Evolutionary conservation across 768 basidiomycete genomes (phyloP).

Genomic region (Lentinula detonsa): DNA sequence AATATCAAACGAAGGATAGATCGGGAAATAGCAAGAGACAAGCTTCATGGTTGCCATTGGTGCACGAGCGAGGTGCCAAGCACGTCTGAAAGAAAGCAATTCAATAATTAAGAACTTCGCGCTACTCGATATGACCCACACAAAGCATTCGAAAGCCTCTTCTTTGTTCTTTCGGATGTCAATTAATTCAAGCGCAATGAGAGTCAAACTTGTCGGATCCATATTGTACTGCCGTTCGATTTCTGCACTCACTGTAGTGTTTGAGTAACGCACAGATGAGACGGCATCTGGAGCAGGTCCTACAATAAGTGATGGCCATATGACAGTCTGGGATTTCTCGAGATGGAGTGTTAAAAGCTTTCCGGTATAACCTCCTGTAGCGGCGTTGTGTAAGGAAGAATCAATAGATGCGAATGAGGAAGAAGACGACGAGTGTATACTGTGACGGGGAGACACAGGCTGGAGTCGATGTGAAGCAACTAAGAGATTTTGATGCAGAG

Average conservation of each 20-base stretch:
- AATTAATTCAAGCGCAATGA: constrained; percentile 63
- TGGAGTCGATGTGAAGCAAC: constrained; percentile 37
- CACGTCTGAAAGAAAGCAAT: constrained; percentile 43
- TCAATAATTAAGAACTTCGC: constrained; percentile 2
- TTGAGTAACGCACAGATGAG: constrained; percentile 32
- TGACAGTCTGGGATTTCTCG: constrained; percentile 73
- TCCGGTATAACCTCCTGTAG: constrained; percentile 33
- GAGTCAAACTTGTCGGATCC: constrained; percentile 77
- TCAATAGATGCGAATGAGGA: constrained; percentile 81
- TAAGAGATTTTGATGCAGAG: constrained; percentile 21
- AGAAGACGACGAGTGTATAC: constrained; percentile 35
- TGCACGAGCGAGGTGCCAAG: constrained; percentile 73
- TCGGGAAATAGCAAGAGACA: constrained; percentile 60
- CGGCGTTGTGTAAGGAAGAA: constrained; percentile 37
- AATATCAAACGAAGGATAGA: constrained; percentile 38
- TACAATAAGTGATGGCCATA: constrained; percentile 81
- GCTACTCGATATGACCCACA: constrained; percentile 39
- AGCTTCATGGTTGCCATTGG: constrained; percentile 77
- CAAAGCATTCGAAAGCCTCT: constrained; percentile 76
- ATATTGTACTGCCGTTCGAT: constrained; percentile 72
- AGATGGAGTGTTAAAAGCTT: constrained; percentile 72
- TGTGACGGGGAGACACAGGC: constrained; percentile 49
- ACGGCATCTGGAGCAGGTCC: constrained; percentile 63
- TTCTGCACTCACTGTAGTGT: constrained; percentile 44
- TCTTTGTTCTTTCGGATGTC: constrained; percentile 74